Conservation (phyloP, 73 alveolate genomes). For the Paramecium octaurelia region DNA sequence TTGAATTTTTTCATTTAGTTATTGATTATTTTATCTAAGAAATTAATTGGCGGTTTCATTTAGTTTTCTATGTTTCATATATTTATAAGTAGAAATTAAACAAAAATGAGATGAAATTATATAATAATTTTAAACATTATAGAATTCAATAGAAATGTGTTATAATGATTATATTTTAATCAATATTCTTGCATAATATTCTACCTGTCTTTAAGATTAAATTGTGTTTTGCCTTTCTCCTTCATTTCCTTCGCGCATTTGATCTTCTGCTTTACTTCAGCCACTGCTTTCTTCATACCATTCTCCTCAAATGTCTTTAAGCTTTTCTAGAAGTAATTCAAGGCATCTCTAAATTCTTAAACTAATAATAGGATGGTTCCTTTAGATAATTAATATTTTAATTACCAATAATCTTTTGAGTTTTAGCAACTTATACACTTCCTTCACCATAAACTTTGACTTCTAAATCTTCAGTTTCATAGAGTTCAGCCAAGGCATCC, state of each 20-base stretch:
- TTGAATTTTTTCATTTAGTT: no score
- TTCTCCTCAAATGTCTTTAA: conserved; percentile 55
- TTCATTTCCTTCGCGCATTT: conserved; percentile 48
- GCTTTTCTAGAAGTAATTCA: conserved; percentile 65
- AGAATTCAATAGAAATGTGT: background rate
- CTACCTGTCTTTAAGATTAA: conserved; percentile 26
- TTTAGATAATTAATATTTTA: background rate
- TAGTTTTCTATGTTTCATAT: background rate
- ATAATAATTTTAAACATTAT: background rate
- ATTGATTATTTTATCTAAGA: no score
- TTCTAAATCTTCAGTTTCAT: conserved; percentile 86
- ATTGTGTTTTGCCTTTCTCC: conserved; percentile 4
- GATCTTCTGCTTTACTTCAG: conserved; percentile 60
- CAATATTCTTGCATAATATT: conserved; percentile 5
- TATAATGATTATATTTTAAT: background rate
- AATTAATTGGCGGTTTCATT: background rate
- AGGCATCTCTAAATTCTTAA: conserved; percentile 74
- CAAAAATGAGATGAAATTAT: background rate
- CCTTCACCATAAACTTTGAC: conserved; percentile 78
- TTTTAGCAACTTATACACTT: conserved; percentile 75
- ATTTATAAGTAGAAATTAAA: background rate
- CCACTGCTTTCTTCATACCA: conserved; percentile 64
- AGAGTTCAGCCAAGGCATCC: conserved; percentile 82
- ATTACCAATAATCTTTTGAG: conserved; percentile 79
- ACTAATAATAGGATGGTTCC: conserved; percentile 69